Evolutionary conservation across 139 green algal genomes (phyloP), one percentile per base, ranked within the genome.

Genomic region (Haematococcus sp.): DNA sequence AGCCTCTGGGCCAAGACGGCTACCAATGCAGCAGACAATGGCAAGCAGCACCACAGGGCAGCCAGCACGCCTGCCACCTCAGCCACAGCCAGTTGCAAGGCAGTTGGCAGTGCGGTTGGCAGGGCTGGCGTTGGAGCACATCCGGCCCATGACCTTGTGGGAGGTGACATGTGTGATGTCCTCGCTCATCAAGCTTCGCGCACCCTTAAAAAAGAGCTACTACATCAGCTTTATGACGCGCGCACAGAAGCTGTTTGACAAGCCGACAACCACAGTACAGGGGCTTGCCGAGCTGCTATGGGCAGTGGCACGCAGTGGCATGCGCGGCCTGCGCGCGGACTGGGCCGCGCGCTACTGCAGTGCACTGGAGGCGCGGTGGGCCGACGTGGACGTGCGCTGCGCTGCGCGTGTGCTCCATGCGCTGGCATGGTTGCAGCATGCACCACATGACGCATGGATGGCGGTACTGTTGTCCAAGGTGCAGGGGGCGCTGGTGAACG

Each of bases 221-320:
- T 30, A 34, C 33, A 68, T 75, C 55, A n/a, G 51, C 30, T 63
- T 60, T 32, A 75, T 75, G 70, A 35, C 15, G 70, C 55, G 33
- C 2, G 70, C 70, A n/a, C 4, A 51, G 32, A 5, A n/a, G 31
- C 30, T 69, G 3, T 69, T 30, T 16, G 3, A 52, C 16, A 49
- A 64, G 43, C 30, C 19, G 17, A 28, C 51, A 17, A 65, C 58
- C 25, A 65, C 58, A 4, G 20, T 34, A 65, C 58, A 65, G 27
- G 51, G 68, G 25, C 70, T 75, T 2, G 32, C 56, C 2, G 55
- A 75, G 54, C 70, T 75, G 34, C 31, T 75, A 11, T 63, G 70
- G 34, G 70, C 55, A 5, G 70, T 75, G 56, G 54, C 70, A n/a
- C 20, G 55, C 15, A 25, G 13, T 19, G 70, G 70, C 55, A 75